Evolutionary conservation across 2,329 filamentous ascomycete species (phyloP), one percentile per base, ranked within the genome.

Genomic region (Rugonectria rugulosa): DNA sequence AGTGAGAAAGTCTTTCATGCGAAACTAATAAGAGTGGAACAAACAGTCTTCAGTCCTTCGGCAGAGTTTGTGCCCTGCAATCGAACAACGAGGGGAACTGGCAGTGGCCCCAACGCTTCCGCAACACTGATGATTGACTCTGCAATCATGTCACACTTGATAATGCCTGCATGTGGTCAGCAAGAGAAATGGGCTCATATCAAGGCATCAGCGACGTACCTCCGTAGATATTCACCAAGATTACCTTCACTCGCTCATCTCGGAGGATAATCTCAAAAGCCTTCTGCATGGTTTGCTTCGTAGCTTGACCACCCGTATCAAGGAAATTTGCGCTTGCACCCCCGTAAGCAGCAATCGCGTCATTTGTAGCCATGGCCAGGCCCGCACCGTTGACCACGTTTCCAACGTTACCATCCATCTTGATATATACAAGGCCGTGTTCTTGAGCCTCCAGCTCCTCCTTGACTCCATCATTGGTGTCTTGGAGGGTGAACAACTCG

Each of bases 381-480:
- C 92, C 92, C 0, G 93, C 92, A 36, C 92, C 92, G 68, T 97
- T 97, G 61, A 96, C 91, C 60, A 96, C 79, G 1, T 90, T 96
- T 31, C 91, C 92, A 48, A 96, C 88, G 59, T 86, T 86, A 3
- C 81, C 79, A 2, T 72, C 64, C 53, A 81, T 74, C 65, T 84
- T 88, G 60, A 96, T 82, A 71, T 93, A 96, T 1, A 95, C 89
- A 64, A 96, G 92, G 4, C 91, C 91, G 54, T 87, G 78, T 54
- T 82, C 80, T 15, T 77, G 73, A 2, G 81, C 47, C 29, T 75
- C 72, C 0, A 72, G 57, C 44, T 75, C 76, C 21, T 72, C 70
- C 0, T 61, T 43, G 0, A 74, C 62, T 29, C 76, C 76, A 2
- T 72, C 64, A 0, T 56, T 46, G 1, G 60, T 59, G 34, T 78